Percentiles rank a stretch among this genome's conserved stretches.
phyloP scores from a whole-genome alignment of 805 yeast species.

The Starmerella gropengiesseri region DNA sequence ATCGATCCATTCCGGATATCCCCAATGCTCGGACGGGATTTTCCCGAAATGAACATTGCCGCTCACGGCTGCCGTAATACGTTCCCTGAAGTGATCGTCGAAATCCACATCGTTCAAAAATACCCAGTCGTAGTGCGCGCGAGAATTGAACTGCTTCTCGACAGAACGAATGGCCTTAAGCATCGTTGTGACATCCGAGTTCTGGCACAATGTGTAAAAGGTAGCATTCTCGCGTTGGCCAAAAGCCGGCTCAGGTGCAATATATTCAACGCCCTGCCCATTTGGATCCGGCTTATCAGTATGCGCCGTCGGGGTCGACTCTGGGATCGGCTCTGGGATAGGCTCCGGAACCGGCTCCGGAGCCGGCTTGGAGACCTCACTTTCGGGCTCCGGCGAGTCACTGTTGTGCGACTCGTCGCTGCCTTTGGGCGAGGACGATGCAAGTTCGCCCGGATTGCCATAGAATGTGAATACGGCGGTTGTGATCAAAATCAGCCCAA shows the following conservation, averaged over 20 bases:
- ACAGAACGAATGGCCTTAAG: slow-evolving; percentile 49
- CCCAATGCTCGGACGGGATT: slow-evolving; percentile 57
- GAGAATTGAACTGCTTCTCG: slow-evolving; percentile 54
- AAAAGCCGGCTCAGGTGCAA: neutral
- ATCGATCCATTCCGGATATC: slow-evolving; percentile 55
- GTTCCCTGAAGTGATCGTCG: slow-evolving; percentile 41
- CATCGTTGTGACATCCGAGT: slow-evolving; percentile 48
- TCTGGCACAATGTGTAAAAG: slow-evolving; percentile 59
- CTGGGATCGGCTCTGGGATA: neutral
- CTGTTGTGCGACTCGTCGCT: neutral
- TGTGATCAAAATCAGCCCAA: too few relatives aligned
- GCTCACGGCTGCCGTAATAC: slow-evolving; percentile 42
- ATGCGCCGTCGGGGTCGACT: neutral
- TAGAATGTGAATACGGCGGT: too few relatives aligned
- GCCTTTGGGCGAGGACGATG: too few relatives aligned
- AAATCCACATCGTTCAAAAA: slow-evolving; percentile 64
- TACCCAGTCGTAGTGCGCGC: slow-evolving; percentile 65
- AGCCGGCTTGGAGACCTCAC: too few relatives aligned
- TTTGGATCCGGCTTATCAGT: neutral
- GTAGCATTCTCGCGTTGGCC: slow-evolving; percentile 32
- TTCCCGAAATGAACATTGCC: slow-evolving; percentile 54
- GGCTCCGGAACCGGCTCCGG: too few relatives aligned
- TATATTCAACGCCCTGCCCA: neutral
- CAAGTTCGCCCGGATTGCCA: too few relatives aligned
- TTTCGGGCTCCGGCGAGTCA: neutral